A percentile compares a stretch with the other conserved stretches of the same genome.
Conservation (phyloP, 306 rosid genomes). For the Cicer chorassanicum region DNA sequence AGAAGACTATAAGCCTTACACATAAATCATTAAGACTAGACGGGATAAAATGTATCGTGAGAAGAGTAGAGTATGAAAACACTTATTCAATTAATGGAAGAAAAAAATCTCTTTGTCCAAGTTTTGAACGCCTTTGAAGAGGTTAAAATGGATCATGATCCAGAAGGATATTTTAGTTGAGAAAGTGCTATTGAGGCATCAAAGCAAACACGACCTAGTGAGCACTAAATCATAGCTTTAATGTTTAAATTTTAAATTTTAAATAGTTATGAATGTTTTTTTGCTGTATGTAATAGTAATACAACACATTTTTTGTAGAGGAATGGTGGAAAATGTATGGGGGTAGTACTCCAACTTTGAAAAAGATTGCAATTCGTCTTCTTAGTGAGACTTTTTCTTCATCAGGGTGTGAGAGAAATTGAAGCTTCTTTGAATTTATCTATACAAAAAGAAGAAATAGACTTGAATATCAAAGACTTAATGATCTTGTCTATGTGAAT, state of each 20-base stretch:
- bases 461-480: not conserved
- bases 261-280: not conserved
- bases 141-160: not conserved
- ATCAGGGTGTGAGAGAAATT: not conserved
- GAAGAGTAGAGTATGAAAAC: not conserved
- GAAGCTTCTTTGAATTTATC: not conserved
- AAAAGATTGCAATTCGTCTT: not conserved
- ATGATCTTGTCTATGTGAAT: slow-evolving; percentile 5
- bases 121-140: not conserved
- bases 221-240: not conserved
- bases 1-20: too few relatives aligned
- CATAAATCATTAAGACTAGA: too few relatives aligned
- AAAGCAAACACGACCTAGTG: not conserved
- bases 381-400: not conserved
- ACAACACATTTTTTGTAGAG: not conserved
- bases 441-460: not conserved
- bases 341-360: not conserved
- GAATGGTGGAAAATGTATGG: not conserved
- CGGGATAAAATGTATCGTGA: too few relatives aligned
- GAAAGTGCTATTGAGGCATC: not conserved
- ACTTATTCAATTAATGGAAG: not conserved
- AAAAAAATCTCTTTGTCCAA: not conserved
- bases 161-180: not conserved
- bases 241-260: not conserved
- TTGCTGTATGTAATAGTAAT: not conserved